These are phyloP conservation scores for Saccharum hybrid DNA, from an alignment of 202 grass and related monocot genomes.

Conservation along the genomic window DNA sequence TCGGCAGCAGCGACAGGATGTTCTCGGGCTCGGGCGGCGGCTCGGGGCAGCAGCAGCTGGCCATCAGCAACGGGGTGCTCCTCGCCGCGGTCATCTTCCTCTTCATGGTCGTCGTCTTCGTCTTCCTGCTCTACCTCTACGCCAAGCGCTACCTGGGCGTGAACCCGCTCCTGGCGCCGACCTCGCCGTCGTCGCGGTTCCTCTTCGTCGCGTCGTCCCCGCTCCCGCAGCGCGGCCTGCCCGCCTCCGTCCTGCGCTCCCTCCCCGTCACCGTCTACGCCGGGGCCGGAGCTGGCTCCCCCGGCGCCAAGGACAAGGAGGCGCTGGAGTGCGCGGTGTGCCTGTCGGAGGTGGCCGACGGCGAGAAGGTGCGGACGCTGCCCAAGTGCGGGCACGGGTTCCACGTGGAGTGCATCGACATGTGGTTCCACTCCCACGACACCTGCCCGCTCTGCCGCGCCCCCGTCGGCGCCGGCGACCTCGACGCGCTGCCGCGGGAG, in stretches of 20 bases:
- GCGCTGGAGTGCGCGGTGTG: slow-evolving; percentile 83
- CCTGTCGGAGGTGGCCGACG: slow-evolving; percentile 65
- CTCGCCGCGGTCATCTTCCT: slow-evolving; percentile 71
- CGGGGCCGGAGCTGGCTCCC: not conserved
- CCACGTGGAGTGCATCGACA: slow-evolving; percentile 89
- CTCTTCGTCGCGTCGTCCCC: slow-evolving; percentile 46
- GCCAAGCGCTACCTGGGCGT: slow-evolving; percentile 58
- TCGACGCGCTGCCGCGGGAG: slow-evolving; percentile 41
- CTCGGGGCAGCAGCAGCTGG: slow-evolving; percentile 30
- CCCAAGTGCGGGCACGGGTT: slow-evolving; percentile 82
- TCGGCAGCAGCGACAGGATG: not conserved
- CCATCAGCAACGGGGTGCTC: slow-evolving; percentile 64
- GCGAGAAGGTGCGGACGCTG: slow-evolving; percentile 74
- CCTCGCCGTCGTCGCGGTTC: slow-evolving; percentile 38
- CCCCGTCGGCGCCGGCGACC: slow-evolving; percentile 42
- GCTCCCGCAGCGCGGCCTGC: slow-evolving; percentile 50
- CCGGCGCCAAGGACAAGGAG: slow-evolving; percentile 2
- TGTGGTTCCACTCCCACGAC: slow-evolving; percentile 89
- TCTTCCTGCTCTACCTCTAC: slow-evolving; percentile 89
- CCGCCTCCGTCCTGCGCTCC: slow-evolving; percentile 23
- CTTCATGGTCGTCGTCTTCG: slow-evolving; percentile 77
- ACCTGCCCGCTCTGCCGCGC: slow-evolving; percentile 88
- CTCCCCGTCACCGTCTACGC: slow-evolving; percentile 25
- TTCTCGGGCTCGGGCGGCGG: not conserved
- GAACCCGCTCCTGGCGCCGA: slow-evolving; percentile 12